Conservation (phyloP, 306 rosid genomes). For the Rubus parviflorus region DNA sequence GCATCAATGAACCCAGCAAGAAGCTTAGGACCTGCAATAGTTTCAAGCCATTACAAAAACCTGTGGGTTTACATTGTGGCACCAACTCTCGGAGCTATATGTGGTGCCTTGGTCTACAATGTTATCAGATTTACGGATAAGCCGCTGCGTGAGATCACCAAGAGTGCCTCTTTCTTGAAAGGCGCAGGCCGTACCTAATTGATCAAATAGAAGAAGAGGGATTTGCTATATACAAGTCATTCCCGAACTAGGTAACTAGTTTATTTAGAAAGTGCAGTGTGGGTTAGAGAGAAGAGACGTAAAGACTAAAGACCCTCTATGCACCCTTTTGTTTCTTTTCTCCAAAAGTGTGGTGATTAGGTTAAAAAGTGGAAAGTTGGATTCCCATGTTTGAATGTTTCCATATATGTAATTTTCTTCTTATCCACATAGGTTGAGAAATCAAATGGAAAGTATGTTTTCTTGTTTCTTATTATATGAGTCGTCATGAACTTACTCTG, state of each 20-base stretch:
- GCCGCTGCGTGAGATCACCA: slow-evolving; percentile 64
- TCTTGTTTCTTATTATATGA: not conserved
- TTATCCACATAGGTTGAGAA: not conserved
- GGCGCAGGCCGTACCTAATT: slow-evolving; percentile 12
- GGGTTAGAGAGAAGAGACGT: not conserved
- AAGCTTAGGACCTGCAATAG: slow-evolving; percentile 78
- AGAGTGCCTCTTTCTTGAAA: slow-evolving; percentile 58
- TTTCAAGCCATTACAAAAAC: slow-evolving; percentile 39
- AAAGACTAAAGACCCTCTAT: not conserved
- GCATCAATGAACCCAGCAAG: slow-evolving; percentile 96
- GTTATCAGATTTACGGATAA: slow-evolving; percentile 57
- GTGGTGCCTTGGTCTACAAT: slow-evolving; percentile 69
- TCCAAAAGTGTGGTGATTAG: not conserved
- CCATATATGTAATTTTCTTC: not conserved
- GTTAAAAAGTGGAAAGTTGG: not conserved
- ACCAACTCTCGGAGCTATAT: slow-evolving; percentile 56
- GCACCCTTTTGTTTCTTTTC: not conserved
- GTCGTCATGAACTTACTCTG: not conserved
- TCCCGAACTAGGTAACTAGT: not conserved
- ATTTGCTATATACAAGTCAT: not conserved
- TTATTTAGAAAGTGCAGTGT: not conserved
- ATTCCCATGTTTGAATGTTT: not conserved
- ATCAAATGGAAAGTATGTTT: not conserved
- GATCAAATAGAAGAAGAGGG: slow-evolving; percentile 4
- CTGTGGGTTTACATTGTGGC: slow-evolving; percentile 64